phyloP scores from a whole-genome alignment of 441 rosid genomes.

The Syzygium syzygioides region DNA sequence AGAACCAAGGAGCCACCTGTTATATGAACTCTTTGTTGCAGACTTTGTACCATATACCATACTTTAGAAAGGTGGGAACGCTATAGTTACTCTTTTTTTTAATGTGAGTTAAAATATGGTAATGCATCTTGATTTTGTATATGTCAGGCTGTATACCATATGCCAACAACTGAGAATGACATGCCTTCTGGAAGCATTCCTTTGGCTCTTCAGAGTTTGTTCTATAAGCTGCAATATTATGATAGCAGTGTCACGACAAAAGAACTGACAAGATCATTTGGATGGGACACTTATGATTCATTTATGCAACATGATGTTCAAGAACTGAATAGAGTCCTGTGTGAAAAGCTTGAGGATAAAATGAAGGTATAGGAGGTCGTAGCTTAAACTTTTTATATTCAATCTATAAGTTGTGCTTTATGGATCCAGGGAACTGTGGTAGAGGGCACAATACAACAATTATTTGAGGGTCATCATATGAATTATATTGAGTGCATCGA shows the following conservation, averaged over 20 bases:
- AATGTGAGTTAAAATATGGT: background rate
- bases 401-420: background rate
- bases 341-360: constrained; percentile 91
- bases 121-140: background rate
- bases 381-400: background rate
- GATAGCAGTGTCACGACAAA: constrained; percentile 11
- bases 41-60: constrained; percentile 12
- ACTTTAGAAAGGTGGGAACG: constrained; percentile 6
- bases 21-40: constrained; percentile 13
- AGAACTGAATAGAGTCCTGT: constrained; percentile 28
- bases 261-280: constrained; percentile 10
- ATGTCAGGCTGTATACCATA: constrained; percentile 11
- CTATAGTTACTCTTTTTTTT: background rate
- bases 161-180: constrained; percentile 17
- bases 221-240: background rate
- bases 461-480: constrained; percentile 16
- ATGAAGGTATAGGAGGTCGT: constrained; percentile 62
- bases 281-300: constrained; percentile 14
- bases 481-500: constrained; percentile 11
- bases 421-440: constrained; percentile 14
- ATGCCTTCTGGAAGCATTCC: constrained; percentile 17
- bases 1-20: constrained; percentile 16
- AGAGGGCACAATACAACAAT: constrained; percentile 12
- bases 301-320: constrained; percentile 17
- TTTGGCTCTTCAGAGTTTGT: constrained; percentile 11